Conservation (phyloP, 2,329 filamentous ascomycete genomes). For the Pseudogymnoascus pannorum region DNA sequence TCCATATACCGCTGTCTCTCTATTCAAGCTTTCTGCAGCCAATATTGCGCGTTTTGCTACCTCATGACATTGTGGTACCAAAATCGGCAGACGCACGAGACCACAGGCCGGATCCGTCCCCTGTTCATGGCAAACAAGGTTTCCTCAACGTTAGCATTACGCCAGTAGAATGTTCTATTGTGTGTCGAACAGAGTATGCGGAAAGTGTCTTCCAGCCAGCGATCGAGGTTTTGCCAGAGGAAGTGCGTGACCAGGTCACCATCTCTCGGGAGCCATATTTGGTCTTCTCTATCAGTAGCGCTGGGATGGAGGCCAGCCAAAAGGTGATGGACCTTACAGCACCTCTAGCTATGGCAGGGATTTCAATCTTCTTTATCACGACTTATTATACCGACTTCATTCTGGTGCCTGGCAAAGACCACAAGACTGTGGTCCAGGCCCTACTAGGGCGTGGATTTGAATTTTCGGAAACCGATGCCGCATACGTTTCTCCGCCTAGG, state of each 20-base stretch:
- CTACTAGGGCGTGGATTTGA: constrained; percentile 75
- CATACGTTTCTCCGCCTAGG: constrained; percentile 49
- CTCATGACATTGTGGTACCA: constrained; percentile 34
- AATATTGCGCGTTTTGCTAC: constrained; percentile 77
- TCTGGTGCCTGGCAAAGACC: constrained; percentile 71
- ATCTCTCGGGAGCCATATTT: constrained; percentile 80
- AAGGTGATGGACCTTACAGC: constrained; percentile 87
- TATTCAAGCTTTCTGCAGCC: constrained; percentile 76
- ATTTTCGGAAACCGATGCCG: constrained; percentile 66
- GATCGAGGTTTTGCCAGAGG: constrained; percentile 53
- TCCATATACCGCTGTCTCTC: constrained; percentile 79
- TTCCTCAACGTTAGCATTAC: constrained; percentile 95
- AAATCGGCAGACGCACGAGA: constrained; percentile 12
- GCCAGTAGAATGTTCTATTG: constrained; percentile 84
- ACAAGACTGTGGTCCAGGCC: constrained; percentile 66
- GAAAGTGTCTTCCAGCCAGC: constrained; percentile 67
- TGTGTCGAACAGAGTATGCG: constrained; percentile 73
- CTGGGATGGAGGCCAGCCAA: constrained; percentile 84
- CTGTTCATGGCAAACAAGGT: constrained; percentile 52
- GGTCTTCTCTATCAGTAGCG: constrained; percentile 82
- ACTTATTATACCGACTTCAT: constrained; percentile 98
- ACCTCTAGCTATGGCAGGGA: constrained; percentile 82
- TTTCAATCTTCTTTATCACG: constrained; percentile 97
- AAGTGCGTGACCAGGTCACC: constrained; percentile 48
- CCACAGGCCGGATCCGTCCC: constrained; percentile 28